These are phyloP conservation scores for Pelargonium citronellum DNA, from an alignment of 441 rosid genomes.

Conservation along the genomic window DNA sequence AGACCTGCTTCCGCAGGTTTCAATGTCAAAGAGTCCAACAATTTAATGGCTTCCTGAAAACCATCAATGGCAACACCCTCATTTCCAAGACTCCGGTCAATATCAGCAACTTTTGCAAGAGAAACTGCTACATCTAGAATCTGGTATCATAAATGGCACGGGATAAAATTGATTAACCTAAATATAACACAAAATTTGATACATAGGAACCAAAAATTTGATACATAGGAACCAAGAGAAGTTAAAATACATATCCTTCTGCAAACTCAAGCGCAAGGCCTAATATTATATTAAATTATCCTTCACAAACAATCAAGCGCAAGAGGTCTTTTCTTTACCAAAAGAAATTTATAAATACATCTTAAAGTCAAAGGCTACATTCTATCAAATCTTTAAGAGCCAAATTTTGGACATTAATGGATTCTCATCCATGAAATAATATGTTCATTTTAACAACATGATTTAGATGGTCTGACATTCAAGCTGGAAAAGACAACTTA, in stretches of 20 bases:
- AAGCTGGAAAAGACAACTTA: background rate
- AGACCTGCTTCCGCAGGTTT: conserved; percentile 64
- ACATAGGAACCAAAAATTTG: too few species aligned
- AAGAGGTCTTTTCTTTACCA: too few species aligned
- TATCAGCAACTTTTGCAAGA: conserved; percentile 91
- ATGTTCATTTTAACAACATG: background rate
- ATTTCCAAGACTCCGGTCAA: conserved; percentile 59
- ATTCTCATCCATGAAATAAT: background rate
- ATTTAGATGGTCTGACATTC: background rate
- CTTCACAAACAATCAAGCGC: too few species aligned
- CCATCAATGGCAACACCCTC: conserved; percentile 57
- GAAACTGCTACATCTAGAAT: conserved; percentile 80
- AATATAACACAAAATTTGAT: too few species aligned
- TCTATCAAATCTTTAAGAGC: background rate
- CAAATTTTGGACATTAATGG: too few species aligned
- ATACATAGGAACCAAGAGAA: too few species aligned
- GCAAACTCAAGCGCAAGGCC: too few species aligned
- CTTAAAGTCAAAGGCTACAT: too few species aligned
- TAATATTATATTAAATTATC: too few species aligned
- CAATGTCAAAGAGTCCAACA: conserved; percentile 61
- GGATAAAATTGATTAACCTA: too few species aligned
- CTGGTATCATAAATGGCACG: conserved; percentile 29
- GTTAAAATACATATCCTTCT: too few species aligned
- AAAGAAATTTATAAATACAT: too few species aligned
- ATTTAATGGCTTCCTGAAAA: conserved; percentile 72